These are phyloP conservation scores for Lantana camara DNA, from an alignment of 257 asterid species.

Conservation along the genomic window DNA sequence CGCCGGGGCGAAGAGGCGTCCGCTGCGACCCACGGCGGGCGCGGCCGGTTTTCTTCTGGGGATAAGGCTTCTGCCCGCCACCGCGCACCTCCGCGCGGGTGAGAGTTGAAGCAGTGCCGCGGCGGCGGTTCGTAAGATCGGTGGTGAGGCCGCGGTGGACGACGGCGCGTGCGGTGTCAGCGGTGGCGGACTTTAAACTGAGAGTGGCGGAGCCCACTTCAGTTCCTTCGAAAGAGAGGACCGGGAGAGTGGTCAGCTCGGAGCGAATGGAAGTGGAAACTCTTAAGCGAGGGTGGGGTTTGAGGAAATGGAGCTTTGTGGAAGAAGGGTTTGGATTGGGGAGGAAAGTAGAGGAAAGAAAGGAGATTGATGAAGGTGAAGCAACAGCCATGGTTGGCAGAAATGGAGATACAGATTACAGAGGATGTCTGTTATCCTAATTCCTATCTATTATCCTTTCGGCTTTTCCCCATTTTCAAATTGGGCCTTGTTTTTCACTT, in stretches of 20 bases:
- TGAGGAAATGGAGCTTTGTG: conserved; percentile 36
- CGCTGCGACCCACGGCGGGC: conserved; percentile 92
- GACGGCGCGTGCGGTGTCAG: conserved; percentile 92
- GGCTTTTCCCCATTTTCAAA: not conserved
- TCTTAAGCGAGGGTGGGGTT: conserved; percentile 19
- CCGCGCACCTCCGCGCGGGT: conserved; percentile 95
- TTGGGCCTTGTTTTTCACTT: not conserved
- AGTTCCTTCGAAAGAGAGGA: conserved; percentile 81
- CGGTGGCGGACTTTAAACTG: conserved; percentile 73
- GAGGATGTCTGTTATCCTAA: conserved; percentile 31
- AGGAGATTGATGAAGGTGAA: conserved; percentile 58
- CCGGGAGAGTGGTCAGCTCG: conserved; percentile 69
- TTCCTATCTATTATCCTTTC: conserved; percentile 23
- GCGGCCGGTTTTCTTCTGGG: conserved; percentile 85
- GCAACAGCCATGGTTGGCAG: conserved; percentile 53
- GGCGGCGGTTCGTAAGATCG: conserved; percentile 90
- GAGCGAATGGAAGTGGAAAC: conserved; percentile 39
- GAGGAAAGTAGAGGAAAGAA: conserved; percentile 65
- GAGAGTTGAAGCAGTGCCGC: conserved; percentile 96
- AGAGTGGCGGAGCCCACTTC: conserved; percentile 78
- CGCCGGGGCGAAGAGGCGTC: conserved; percentile 96
- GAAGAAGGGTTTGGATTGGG: conserved; percentile 39
- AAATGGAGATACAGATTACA: not conserved
- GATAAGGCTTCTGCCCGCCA: conserved; percentile 86
- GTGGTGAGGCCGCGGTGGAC: conserved; percentile 93